Base-by-base conservation (phyloP, 169 alveolate genomes). In the Plasmodium relictum region DNA sequence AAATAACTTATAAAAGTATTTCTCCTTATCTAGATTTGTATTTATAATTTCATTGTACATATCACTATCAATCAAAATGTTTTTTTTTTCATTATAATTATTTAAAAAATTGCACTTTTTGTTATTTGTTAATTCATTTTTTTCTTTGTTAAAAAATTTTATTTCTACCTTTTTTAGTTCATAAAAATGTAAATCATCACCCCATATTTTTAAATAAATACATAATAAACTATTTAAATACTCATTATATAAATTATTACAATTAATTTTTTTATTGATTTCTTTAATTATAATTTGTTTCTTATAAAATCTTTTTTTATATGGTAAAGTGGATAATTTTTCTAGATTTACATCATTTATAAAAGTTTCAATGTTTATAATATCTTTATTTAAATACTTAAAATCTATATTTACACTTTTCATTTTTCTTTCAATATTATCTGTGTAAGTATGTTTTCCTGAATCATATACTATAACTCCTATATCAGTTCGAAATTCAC, bases 401-500 rank as follows among this genome's bases (percentile, higher is more conserved):
- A 54, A 24, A 39, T 41, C 26, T 14, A 26, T 56, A 12, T 6
- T 48, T 61, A 24, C 18, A 61, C 14, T 26, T 0, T 61, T 41
- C 8, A 42, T 52, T 3, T 41, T 37, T 12, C 14, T 54, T 31
- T 78, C 69, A 8, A 16, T 26, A 14, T 18, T 4, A 41, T 68
- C 50, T 22, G 44, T 5, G 18, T 18, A 42, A 37, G 18, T 20
- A 14, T 6, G n/a, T n/a, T 22, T 65, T 8, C 9, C 37, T 39
- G 10, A 3, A 16, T 68, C 73, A 41, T 80, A 80, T 14, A 62
- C 80, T 68, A 80, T 50, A n/a, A 80, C 90, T 26, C 90, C 90
- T 20, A 80, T 14, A 48, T 80, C 90, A 9, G 90, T 66, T 26
- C 90, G 44, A 68, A 80, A 80, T 24, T 80, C 85, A 45, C 78